These are phyloP conservation scores for Phymatotrichopsis omnivora DNA, from an alignment of 2,329 filamentous ascomycete genomes.

Conservation along the genomic window DNA sequence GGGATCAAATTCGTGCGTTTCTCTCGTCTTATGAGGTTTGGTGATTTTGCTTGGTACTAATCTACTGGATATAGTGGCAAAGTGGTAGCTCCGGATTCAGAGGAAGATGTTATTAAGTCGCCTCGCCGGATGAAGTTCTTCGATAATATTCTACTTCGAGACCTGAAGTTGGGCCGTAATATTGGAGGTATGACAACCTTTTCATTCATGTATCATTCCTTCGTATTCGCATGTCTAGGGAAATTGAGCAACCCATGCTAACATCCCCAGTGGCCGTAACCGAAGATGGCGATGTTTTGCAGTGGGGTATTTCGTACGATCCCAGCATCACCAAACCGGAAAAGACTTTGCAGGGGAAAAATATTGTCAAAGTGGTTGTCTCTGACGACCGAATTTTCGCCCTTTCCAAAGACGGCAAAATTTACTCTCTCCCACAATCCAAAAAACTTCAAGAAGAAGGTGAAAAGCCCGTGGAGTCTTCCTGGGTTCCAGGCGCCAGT, in stretches of 20 bases:
- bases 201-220: constrained; percentile 2
- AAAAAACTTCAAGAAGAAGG: constrained; percentile 58
- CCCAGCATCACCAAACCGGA: constrained; percentile 52
- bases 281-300: constrained; percentile 77
- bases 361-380: constrained; percentile 64
- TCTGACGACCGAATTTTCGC: constrained; percentile 77
- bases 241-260: background rate
- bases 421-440: constrained; percentile 77
- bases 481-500: constrained; percentile 52
- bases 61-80: constrained; percentile 43
- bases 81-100: constrained; percentile 75
- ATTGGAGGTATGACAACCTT: constrained; percentile 50
- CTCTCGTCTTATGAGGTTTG: background rate
- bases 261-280: constrained; percentile 54
- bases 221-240: background rate
- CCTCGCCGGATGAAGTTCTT: constrained; percentile 73
- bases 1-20: constrained; percentile 59
- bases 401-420: constrained; percentile 59
- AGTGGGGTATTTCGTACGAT: constrained; percentile 79
- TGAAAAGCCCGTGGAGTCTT: constrained; percentile 52
- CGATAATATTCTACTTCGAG: constrained; percentile 70
- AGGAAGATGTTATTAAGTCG: constrained; percentile 66
- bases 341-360: constrained; percentile 67
- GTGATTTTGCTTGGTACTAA: constrained; percentile 13
- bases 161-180: constrained; percentile 71